A percentile compares a stretch with the other conserved stretches of the same genome.
Conservation (phyloP, 2,329 filamentous ascomycete species). For the Pseudonectria foliicola region DNA sequence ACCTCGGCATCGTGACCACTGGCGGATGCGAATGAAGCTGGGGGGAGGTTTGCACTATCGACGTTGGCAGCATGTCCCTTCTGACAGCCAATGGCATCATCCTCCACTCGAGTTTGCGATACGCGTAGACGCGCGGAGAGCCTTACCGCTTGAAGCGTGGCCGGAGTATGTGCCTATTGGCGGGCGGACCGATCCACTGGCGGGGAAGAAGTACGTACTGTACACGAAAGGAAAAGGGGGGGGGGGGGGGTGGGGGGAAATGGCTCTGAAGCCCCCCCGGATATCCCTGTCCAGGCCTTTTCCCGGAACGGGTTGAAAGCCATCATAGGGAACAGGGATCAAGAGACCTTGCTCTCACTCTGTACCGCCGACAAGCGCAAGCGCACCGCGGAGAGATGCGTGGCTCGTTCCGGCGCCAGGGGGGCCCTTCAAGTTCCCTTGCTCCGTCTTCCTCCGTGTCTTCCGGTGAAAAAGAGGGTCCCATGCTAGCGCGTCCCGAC, state of each 20-base stretch:
- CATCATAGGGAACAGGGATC: too few relatives aligned
- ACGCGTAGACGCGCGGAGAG: constrained; percentile 25
- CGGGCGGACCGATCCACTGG: neutral
- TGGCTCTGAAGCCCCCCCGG: too few relatives aligned
- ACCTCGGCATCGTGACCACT: too few relatives aligned
- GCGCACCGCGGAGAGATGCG: too few relatives aligned
- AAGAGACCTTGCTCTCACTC: too few relatives aligned
- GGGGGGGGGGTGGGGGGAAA: constrained; percentile 8
- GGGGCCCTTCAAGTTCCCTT: neutral
- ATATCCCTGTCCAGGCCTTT: too few relatives aligned
- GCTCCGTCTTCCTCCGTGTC: neutral
- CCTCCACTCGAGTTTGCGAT: constrained; percentile 1
- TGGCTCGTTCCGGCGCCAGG: too few relatives aligned
- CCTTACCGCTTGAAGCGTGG: constrained; percentile 12
- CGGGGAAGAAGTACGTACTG: too few relatives aligned
- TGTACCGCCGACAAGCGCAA: too few relatives aligned
- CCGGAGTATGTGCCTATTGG: constrained; percentile 24
- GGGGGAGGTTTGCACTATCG: neutral
- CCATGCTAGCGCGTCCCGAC: constrained; percentile 30
- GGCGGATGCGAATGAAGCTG: too few relatives aligned
- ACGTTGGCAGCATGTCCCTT: constrained; percentile 5
- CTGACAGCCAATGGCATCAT: constrained; percentile 24
- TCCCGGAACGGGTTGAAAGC: too few relatives aligned
- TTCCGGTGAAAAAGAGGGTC: constrained; percentile 1
- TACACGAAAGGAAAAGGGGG: too few relatives aligned